Conservation (phyloP, 1,139 yeast species). For the Zygosaccharomyces sapae region DNA sequence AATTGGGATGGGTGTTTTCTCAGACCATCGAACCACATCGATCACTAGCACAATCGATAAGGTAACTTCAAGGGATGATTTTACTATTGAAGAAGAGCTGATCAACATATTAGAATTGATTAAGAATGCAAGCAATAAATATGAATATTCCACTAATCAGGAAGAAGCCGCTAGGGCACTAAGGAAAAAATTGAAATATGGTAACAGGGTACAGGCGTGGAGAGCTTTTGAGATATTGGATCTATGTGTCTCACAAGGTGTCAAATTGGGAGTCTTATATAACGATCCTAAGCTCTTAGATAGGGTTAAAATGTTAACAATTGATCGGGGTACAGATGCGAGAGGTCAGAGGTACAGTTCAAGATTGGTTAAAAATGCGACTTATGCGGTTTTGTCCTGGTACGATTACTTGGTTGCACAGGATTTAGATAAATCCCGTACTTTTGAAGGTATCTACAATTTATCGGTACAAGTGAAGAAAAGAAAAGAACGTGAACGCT, state of each 20-base stretch:
- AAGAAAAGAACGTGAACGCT: constrained; percentile 19
- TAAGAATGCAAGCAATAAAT: constrained; percentile 24
- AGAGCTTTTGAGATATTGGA: constrained; percentile 66
- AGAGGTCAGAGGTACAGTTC: constrained; percentile 22
- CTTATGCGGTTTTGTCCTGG: constrained; percentile 27
- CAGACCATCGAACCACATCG: constrained; percentile 51
- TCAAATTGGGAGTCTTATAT: constrained; percentile 44
- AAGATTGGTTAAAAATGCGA: constrained; percentile 22
- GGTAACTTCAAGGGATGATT: constrained; percentile 41
- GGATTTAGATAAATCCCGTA: constrained; percentile 38
- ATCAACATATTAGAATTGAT: constrained; percentile 36
- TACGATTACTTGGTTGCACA: constrained; percentile 30
- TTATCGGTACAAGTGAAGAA: constrained; percentile 19
- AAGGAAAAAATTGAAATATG: constrained; percentile 84
- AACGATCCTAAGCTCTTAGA: constrained; percentile 70
- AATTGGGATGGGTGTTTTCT: constrained; percentile 44
- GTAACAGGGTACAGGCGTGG: constrained; percentile 38
- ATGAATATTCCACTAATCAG: constrained; percentile 27
- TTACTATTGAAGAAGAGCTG: constrained; percentile 43
- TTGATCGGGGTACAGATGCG: constrained; percentile 27
- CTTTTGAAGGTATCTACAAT: constrained; percentile 21
- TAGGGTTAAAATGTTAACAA: constrained; percentile 52
- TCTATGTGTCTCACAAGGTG: constrained; percentile 72
- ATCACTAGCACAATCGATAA: constrained; percentile 51
- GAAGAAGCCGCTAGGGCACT: constrained; percentile 85